Evolutionary conservation across 1,284 basidiomycete species (phyloP).

Genomic region (Cutaneotrichosporon mucoides): DNA sequence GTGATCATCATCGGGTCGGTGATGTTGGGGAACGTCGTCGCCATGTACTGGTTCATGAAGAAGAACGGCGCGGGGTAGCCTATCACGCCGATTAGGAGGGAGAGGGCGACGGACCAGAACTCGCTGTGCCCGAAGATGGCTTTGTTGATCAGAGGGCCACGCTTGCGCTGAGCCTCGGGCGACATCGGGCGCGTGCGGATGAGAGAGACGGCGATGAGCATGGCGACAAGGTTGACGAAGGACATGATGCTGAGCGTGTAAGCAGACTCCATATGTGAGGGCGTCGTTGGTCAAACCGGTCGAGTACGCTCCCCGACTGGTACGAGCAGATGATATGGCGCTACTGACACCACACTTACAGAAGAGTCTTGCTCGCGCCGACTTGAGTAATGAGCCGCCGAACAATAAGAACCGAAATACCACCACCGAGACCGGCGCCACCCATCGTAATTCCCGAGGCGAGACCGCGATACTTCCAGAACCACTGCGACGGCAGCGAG

Average conservation of each 20-base stretch:
- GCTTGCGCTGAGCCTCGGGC: slow-evolving; percentile 27
- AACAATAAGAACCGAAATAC: slow-evolving; percentile 23
- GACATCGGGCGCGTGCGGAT: slow-evolving; percentile 33
- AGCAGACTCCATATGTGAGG: background rate
- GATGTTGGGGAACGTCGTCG: slow-evolving; percentile 17
- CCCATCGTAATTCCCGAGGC: slow-evolving; percentile 37
- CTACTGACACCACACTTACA: slow-evolving; percentile 19
- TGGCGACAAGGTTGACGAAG: slow-evolving; percentile 27
- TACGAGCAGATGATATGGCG: too few species aligned
- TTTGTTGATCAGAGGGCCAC: slow-evolving; percentile 31
- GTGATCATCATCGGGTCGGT: slow-evolving; percentile 18
- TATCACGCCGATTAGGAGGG: slow-evolving; percentile 24
- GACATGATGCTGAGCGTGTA: slow-evolving; percentile 31
- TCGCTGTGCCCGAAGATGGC: slow-evolving; percentile 2
- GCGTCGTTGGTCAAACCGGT: too few species aligned
- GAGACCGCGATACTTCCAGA: slow-evolving; percentile 33
- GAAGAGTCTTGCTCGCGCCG: slow-evolving; percentile 29
- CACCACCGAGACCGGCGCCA: slow-evolving; percentile 38
- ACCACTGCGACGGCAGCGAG: slow-evolving; percentile 42
- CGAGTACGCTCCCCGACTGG: too few species aligned
- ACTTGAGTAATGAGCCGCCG: slow-evolving; percentile 27
- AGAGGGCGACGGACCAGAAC: slow-evolving; percentile 26
- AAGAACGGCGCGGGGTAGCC: slow-evolving; percentile 34
- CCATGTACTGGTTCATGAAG: slow-evolving; percentile 25
- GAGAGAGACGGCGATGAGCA: slow-evolving; percentile 24